Evolutionary conservation across 148 eudicot species (phyloP).

Genomic region (Arctostaphylos glauca): DNA sequence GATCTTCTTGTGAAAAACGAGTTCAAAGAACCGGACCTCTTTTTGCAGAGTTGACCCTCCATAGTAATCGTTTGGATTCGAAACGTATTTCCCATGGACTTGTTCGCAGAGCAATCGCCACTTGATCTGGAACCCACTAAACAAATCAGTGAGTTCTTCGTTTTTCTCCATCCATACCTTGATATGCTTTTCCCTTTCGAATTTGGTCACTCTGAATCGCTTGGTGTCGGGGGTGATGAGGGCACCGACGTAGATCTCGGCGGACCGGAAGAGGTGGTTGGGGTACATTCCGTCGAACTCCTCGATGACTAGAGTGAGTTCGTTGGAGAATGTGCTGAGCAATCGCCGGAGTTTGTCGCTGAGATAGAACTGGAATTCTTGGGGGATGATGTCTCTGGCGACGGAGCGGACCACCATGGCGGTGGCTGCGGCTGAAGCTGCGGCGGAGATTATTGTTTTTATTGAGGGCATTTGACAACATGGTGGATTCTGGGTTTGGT

Average conservation of each 20-base stretch:
- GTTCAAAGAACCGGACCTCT: constrained; percentile 16
- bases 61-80: neutral
- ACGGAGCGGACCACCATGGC: constrained; percentile 28
- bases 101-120: constrained; percentile 24
- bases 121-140: constrained; percentile 17
- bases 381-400: constrained; percentile 5
- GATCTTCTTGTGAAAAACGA: constrained; percentile 21
- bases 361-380: constrained; percentile 13
- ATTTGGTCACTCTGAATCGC: neutral
- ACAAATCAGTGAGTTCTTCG: constrained; percentile 21
- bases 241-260: constrained; percentile 21
- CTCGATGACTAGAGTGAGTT: constrained; percentile 23
- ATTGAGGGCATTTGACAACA: constrained; percentile 19
- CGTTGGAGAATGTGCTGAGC: constrained; percentile 12
- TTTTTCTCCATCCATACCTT: constrained; percentile 20
- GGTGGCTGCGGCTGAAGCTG: constrained; percentile 30
- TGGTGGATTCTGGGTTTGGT: neutral
- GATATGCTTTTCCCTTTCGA: constrained; percentile 14
- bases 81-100: neutral
- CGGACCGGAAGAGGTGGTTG: constrained; percentile 20
- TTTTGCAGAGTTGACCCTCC: neutral
- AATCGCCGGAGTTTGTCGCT: neutral
- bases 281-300: constrained; percentile 23
- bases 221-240: constrained; percentile 1
- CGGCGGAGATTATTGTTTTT: constrained; percentile 25